Evolutionary conservation across 2,329 filamentous ascomycete genomes (phyloP).

Genomic region (Cryphonectria radicalis): DNA sequence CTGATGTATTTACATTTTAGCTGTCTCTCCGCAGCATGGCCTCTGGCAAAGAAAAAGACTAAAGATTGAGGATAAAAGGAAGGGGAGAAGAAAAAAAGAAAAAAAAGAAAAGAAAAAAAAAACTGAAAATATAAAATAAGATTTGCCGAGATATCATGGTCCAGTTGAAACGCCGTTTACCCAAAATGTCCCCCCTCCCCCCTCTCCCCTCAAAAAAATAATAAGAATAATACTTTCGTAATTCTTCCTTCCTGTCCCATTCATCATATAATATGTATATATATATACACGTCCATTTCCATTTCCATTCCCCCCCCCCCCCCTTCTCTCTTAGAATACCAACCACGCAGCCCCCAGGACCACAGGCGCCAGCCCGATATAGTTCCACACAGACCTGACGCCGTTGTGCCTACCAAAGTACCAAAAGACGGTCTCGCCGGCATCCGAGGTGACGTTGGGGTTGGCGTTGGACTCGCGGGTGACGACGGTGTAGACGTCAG

Average conservation of each 20-base stretch:
- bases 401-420: conserved; percentile 34
- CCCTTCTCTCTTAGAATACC: neutral
- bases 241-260: neutral
- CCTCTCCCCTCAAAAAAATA: neutral
- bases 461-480: conserved; percentile 48
- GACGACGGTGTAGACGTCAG: conserved; percentile 73
- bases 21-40: neutral
- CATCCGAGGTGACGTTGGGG: conserved; percentile 40
- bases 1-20: neutral
- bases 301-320: neutral
- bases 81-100: too few relatives aligned
- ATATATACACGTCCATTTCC: neutral
- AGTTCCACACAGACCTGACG: conserved; percentile 35
- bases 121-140: neutral
- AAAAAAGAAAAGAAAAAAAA: too few relatives aligned
- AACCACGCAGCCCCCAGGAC: conserved; percentile 45
- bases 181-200: neutral
- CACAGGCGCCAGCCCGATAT: conserved; percentile 49
- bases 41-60: neutral
- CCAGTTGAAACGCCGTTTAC: conserved; percentile 5
- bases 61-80: neutral
- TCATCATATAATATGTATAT: neutral
- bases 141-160: conserved; percentile 23
- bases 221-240: too few relatives aligned
- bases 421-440: conserved; percentile 33